A percentile compares a stretch with the other conserved stretches of the same genome.
Conservation (phyloP, 495 filamentous ascomycete genomes). For the Talaromyces trachyspermus region DNA sequence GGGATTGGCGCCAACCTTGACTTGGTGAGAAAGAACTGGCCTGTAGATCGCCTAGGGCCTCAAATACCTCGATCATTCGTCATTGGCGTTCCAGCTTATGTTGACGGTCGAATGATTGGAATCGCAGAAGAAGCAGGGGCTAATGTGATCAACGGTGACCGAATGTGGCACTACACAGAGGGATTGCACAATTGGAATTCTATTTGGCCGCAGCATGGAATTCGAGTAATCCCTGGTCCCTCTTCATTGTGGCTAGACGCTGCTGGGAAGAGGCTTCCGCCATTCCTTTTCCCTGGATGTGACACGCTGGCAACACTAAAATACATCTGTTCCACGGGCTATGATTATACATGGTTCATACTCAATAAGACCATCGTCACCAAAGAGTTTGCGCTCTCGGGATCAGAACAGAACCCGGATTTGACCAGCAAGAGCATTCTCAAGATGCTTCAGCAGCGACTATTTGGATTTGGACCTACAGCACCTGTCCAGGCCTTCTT, state of each 20-base stretch:
- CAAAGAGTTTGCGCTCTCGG: slow-evolving; percentile 45
- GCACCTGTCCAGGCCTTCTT: slow-evolving; percentile 39
- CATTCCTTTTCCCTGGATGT: slow-evolving; percentile 39
- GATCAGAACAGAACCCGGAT: slow-evolving; percentile 48
- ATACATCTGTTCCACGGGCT: slow-evolving; percentile 43
- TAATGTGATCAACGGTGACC: slow-evolving; percentile 40
- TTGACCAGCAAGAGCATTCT: slow-evolving; percentile 43
- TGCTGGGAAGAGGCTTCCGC: slow-evolving; percentile 40
- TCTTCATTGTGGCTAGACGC: slow-evolving; percentile 49
- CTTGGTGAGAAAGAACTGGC: slow-evolving; percentile 42
- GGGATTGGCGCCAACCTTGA: slow-evolving; percentile 46
- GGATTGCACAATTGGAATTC: slow-evolving; percentile 44
- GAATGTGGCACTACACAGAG: slow-evolving; percentile 52
- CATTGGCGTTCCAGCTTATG: slow-evolving; percentile 43
- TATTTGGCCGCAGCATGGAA: slow-evolving; percentile 46
- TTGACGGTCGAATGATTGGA: slow-evolving; percentile 45
- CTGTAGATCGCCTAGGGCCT: slow-evolving; percentile 36
- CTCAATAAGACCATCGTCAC: slow-evolving; percentile 43
- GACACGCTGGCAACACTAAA: slow-evolving; percentile 46
- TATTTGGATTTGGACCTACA: slow-evolving; percentile 37
- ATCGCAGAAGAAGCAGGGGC: slow-evolving; percentile 39
- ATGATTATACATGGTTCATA: slow-evolving; percentile 50
- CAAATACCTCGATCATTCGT: slow-evolving; percentile 38
- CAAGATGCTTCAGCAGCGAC: slow-evolving; percentile 34
- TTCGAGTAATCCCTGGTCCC: slow-evolving; percentile 27